A percentile compares a stretch with the other conserved stretches of the same genome.
Evolutionary conservation across 75 land plant genomes (phyloP).

Genomic region (Isoetes taiwanensis): DNA sequence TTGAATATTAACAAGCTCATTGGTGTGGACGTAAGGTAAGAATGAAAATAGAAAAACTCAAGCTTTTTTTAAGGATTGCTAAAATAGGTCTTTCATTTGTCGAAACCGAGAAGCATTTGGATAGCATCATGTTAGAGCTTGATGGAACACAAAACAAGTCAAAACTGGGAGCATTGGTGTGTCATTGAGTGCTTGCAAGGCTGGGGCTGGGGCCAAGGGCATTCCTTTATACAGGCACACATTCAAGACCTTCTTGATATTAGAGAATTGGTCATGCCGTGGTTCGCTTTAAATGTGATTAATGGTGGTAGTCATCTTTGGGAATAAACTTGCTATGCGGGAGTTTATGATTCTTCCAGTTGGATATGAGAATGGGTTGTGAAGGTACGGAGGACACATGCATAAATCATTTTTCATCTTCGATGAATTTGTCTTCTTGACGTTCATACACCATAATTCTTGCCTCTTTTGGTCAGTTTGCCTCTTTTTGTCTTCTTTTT

Average conservation of each 20-base stretch:
- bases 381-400: conserved; percentile 90
- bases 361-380: conserved; percentile 90
- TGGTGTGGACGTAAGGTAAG: conserved; percentile 75
- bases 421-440: too few relatives aligned
- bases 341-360: conserved; percentile 96
- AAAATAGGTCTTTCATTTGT: not conserved
- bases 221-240: conserved; percentile 71
- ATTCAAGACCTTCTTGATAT: conserved; percentile 73
- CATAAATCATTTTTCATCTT: too few relatives aligned
- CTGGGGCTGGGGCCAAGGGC: conserved; percentile 84
- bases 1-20: conserved; percentile 63
- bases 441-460: too few relatives aligned
- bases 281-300: conserved; percentile 92
- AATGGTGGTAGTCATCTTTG: conserved; percentile 95
- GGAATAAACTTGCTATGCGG: conserved; percentile 90
- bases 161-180: conserved; percentile 88
- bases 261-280: conserved; percentile 93
- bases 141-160: conserved; percentile 91
- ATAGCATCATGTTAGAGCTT: conserved; percentile 69
- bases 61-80: too few relatives aligned
- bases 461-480: too few relatives aligned
- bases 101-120: conserved; percentile 70
- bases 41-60: too few relatives aligned
- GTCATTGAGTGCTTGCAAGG: conserved; percentile 74
- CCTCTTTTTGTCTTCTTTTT: too few relatives aligned